Evolutionary conservation across 257 asterid species (phyloP).

Genomic region (Scutellaria galericulata): DNA sequence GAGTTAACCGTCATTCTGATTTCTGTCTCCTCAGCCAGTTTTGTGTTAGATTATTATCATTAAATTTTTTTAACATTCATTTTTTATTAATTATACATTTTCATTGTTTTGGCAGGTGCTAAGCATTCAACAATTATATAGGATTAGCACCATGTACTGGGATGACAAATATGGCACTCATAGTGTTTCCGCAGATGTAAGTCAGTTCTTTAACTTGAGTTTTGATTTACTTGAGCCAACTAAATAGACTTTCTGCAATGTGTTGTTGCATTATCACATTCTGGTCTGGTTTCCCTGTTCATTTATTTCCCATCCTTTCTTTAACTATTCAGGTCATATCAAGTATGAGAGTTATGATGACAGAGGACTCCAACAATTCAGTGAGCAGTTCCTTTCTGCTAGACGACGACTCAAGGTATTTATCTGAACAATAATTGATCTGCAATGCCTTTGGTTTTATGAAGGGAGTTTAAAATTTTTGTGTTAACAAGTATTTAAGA

Average conservation of each 20-base stretch:
- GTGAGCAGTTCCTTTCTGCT: conserved; percentile 85
- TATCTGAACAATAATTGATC: background rate
- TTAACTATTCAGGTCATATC: conserved; percentile 65
- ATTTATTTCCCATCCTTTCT: conserved; percentile 27
- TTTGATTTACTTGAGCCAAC: background rate
- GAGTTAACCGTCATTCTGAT: conserved; percentile 44
- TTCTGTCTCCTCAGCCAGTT: conserved; percentile 16
- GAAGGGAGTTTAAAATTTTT: conserved; percentile 5
- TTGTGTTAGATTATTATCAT: background rate
- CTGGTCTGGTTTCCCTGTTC: conserved; percentile 16
- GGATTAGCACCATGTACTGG: conserved; percentile 99
- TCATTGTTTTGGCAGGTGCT: conserved; percentile 63
- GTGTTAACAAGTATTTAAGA: background rate
- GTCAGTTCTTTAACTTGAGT: conserved; percentile 43
- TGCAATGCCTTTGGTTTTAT: background rate
- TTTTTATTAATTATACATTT: conserved; percentile 14
- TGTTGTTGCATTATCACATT: background rate
- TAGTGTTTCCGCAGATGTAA: conserved; percentile 92
- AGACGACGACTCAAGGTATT: conserved; percentile 90
- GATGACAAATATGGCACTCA: conserved; percentile 99
- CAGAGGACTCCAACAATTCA: conserved; percentile 79
- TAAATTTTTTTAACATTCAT: background rate
- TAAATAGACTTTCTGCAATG: conserved; percentile 15
- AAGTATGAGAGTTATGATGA: conserved; percentile 77
- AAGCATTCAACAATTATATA: conserved; percentile 93